Conservation (phyloP, 768 basidiomycete species). For the Mycena albidolilacea region DNA sequence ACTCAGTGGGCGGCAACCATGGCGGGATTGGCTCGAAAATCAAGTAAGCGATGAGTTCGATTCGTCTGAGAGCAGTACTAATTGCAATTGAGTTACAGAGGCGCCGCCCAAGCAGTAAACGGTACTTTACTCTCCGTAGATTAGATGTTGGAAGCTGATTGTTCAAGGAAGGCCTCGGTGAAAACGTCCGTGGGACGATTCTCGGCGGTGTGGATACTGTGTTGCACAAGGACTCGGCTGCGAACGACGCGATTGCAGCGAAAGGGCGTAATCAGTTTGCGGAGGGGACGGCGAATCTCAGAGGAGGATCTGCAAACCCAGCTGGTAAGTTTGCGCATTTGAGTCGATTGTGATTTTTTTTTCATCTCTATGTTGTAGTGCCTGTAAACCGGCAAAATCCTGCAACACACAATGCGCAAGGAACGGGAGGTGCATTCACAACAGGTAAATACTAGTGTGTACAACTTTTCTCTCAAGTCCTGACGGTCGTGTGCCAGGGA, state of each 20-base stretch:
- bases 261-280: slow-evolving; percentile 29
- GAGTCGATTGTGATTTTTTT: not conserved
- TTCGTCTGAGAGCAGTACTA: not conserved
- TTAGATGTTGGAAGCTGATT: not conserved
- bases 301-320: not conserved
- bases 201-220: slow-evolving; percentile 39
- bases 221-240: slow-evolving; percentile 26
- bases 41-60: slow-evolving; percentile 6
- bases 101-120: slow-evolving; percentile 29
- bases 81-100: slow-evolving; percentile 13
- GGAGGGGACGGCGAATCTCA: slow-evolving; percentile 4
- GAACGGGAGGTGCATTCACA: not conserved
- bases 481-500: not conserved
- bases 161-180: slow-evolving; percentile 18
- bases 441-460: not conserved
- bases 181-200: slow-evolving; percentile 38
- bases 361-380: not conserved
- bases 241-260: slow-evolving; percentile 33
- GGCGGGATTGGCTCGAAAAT: slow-evolving; percentile 28
- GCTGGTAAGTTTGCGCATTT: not conserved
- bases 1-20: slow-evolving; percentile 1
- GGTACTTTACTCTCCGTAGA: not conserved
- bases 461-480: not conserved
- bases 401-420: not conserved
- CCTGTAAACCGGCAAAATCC: not conserved